Base-by-base conservation (phyloP, 2,329 filamentous ascomycete genomes). In the Aspergillus sergii region DNA sequence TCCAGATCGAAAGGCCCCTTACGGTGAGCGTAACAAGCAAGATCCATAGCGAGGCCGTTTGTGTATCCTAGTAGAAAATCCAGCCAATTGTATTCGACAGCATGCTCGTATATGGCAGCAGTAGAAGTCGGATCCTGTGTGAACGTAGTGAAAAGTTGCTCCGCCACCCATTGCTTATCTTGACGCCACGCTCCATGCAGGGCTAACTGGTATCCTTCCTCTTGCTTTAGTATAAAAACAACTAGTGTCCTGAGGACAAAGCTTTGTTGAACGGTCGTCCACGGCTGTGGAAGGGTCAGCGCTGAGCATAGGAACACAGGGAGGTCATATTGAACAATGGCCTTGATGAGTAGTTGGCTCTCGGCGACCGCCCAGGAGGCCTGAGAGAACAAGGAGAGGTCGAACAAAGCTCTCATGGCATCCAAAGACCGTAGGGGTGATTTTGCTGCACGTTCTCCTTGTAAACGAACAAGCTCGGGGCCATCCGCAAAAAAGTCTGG, bases 131-230 rank as follows among this genome's bases (percentile, higher is more conserved):
- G 89, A 69, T 91, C 87, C 62, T 85, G 81, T 46, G 89, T 90
- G 75, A 95, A 93, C 10, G 87, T 86, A 63, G 93, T 89, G 48
- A 94, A 88, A 39, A 99, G 87, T 63, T 91, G 88, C 67, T 89
- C 87, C 11, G 90, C 89, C 19, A 98, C 91, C 91, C 93, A 98
- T 23, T 90, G 86, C 68, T 89, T 91, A 74, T 98, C 93, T 74
- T 95, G 93, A 69, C 91, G 89, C 94, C 94, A 98, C 7, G 97
- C 81, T 63, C 93, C 94, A 73, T 97, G 90, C 62, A 99, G 86
- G 16, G 97, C 94, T 66, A 97, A 96, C 68, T 94, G 89, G 75
- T 92, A 91, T 60, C 94, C 88, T 5, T 89, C 85, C 12, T 93
- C 88, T 61, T 89, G 86, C 76, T 94, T 94, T 72, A 89, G 86